Percentiles rank a stretch among this genome's conserved stretches.
These are phyloP conservation scores for Neofusicoccum cordaticola DNA, from an alignment of 2,329 filamentous ascomycete species.

Conservation along the genomic window DNA sequence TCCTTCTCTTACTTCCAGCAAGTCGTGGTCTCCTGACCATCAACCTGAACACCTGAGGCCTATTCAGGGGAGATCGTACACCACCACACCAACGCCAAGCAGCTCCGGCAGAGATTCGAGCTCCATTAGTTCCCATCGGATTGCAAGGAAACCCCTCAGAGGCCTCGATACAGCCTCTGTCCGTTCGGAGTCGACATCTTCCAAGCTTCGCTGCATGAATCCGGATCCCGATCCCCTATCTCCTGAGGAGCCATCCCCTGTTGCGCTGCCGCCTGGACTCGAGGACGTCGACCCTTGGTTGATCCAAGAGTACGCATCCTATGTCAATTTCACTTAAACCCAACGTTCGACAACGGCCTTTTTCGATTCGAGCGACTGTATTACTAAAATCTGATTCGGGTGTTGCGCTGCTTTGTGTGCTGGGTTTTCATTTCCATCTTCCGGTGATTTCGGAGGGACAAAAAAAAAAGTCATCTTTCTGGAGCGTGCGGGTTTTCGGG, in stretches of 20 bases:
- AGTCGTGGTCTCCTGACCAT: constrained; percentile 9
- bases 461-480: neutral
- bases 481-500: neutral
- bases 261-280: constrained; percentile 24
- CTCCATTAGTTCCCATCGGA: neutral
- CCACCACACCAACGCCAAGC: neutral
- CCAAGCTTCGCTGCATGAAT: neutral
- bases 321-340: constrained; percentile 33
- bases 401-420: neutral
- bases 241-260: constrained; percentile 6
- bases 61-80: neutral
- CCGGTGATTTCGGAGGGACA: neutral
- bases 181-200: neutral
- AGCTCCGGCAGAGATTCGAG: neutral
- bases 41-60: neutral
- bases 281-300: constrained; percentile 39
- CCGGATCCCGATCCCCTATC: constrained; percentile 15
- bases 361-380: neutral
- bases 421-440: neutral
- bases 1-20: neutral
- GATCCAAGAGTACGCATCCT: constrained; percentile 38
- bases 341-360: neutral
- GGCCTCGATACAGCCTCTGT: constrained; percentile 2
- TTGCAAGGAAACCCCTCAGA: neutral
- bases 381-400: neutral